Conservation (phyloP, 2,329 filamentous ascomycete genomes). For the Pseudocercospora crystallina region DNA sequence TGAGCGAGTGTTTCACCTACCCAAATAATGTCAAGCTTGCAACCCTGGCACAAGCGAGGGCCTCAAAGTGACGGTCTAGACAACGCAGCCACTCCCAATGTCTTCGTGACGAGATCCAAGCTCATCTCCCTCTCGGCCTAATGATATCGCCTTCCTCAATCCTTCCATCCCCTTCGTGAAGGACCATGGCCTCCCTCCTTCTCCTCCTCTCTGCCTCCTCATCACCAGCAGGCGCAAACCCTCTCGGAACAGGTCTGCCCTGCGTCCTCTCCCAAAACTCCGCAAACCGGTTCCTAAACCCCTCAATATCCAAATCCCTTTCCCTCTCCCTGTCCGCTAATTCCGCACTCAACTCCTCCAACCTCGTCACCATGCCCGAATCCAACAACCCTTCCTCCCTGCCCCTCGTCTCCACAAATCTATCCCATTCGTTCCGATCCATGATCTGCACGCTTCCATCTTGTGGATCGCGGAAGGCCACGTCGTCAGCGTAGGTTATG, state of each 20-base stretch:
- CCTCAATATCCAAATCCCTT: conserved; percentile 25
- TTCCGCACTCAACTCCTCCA: conserved; percentile 18
- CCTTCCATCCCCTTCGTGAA: conserved; percentile 72
- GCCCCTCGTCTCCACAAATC: conserved; percentile 4
- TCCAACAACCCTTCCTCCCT: conserved; percentile 4
- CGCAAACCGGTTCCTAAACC: conserved; percentile 25
- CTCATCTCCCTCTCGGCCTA: conserved; percentile 1
- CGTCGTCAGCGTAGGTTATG: neutral
- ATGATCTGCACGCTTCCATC: conserved; percentile 8
- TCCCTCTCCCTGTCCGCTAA: conserved; percentile 17
- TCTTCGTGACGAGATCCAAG: neutral
- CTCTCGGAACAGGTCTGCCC: neutral
- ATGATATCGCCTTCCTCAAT: conserved; percentile 71
- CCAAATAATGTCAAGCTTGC: too few species aligned
- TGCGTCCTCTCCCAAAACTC: conserved; percentile 20
- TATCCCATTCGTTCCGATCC: conserved; percentile 11
- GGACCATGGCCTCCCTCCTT: conserved; percentile 81
- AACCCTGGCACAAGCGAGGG: too few species aligned
- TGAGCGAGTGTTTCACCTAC: too few species aligned
- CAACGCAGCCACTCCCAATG: too few species aligned
- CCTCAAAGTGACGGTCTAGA: too few species aligned
- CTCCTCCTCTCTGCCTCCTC: conserved; percentile 70
- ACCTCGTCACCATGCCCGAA: conserved; percentile 10
- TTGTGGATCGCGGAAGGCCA: neutral
- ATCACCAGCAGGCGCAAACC: conserved; percentile 38